phyloP scores from a whole-genome alignment of 2,329 filamentous ascomycete genomes.

The Xylaria sp. region DNA sequence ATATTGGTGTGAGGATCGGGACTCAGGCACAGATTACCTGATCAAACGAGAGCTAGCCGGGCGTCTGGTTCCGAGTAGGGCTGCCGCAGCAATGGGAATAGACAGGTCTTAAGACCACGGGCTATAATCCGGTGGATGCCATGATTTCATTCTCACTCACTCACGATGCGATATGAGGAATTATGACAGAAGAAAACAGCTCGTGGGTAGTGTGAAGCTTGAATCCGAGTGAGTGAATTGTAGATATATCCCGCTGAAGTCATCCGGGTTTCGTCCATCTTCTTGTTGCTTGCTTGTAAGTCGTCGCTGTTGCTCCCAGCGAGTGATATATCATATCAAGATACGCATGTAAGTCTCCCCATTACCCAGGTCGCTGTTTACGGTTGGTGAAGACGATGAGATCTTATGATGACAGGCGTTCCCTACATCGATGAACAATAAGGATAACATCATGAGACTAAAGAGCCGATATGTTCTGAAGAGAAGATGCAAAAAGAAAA shows the following conservation, averaged over 20 bases:
- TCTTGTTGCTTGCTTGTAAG: too few species aligned
- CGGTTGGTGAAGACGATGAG: not conserved
- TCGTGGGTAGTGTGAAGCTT: not conserved
- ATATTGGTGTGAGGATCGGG: too few species aligned
- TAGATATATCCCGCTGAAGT: too few species aligned
- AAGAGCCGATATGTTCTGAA: slow-evolving; percentile 33
- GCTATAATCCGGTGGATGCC: not conserved
- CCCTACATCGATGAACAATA: slow-evolving; percentile 27
- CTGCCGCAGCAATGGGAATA: not conserved
- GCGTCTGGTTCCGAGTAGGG: not conserved
- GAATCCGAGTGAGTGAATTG: too few species aligned
- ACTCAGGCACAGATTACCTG: too few species aligned
- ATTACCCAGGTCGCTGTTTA: not conserved
- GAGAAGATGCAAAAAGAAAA: slow-evolving; percentile 10
- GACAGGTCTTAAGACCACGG: not conserved
- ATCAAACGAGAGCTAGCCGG: too few species aligned
- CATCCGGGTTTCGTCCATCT: too few species aligned
- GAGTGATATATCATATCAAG: too few species aligned
- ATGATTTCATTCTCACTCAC: slow-evolving; percentile 13
- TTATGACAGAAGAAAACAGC: not conserved
- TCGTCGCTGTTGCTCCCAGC: too few species aligned
- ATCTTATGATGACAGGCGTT: slow-evolving; percentile 29
- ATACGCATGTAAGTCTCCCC: slow-evolving; percentile 3
- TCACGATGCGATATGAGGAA: slow-evolving; percentile 14
- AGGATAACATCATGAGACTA: slow-evolving; percentile 22